These are phyloP conservation scores for Zygosaccharomyces kombuchaensis DNA, from an alignment of 805 yeast genomes.

Conservation along the genomic window DNA sequence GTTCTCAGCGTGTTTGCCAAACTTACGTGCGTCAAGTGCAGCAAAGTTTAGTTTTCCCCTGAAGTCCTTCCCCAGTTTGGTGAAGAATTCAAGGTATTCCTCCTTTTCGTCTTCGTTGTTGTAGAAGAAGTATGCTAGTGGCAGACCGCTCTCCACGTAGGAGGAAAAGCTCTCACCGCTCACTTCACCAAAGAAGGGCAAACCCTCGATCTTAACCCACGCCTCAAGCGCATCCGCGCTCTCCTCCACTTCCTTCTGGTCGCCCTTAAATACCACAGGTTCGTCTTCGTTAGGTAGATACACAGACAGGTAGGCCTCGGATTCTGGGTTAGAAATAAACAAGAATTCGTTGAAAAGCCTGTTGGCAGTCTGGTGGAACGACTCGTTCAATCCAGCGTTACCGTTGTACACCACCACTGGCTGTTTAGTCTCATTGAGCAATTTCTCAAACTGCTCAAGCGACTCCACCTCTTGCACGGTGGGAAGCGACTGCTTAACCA, in stretches of 20 bases:
- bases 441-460: constrained; percentile 47
- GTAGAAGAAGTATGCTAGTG: constrained; percentile 87
- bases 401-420: constrained; percentile 56
- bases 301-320: constrained; percentile 32
- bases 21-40: constrained; percentile 75
- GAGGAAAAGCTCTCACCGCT: constrained; percentile 70
- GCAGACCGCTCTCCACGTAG: constrained; percentile 68
- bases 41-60: constrained; percentile 84
- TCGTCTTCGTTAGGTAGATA: constrained; percentile 30
- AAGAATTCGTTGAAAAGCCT: constrained; percentile 56
- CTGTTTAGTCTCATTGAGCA: constrained; percentile 40
- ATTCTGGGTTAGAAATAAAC: constrained; percentile 47
- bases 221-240: constrained; percentile 47
- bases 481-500: constrained; percentile 81
- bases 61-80: constrained; percentile 62
- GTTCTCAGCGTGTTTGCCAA: constrained; percentile 81
- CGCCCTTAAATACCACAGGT: constrained; percentile 33
- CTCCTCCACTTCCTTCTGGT: constrained; percentile 19
- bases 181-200: constrained; percentile 50
- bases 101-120: constrained; percentile 61
- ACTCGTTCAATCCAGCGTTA: constrained; percentile 42
- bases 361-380: constrained; percentile 62
- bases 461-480: constrained; percentile 53
- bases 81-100: constrained; percentile 48
- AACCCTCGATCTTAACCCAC: constrained; percentile 30